Base-by-base conservation (phyloP, 352 stramenopile species). In the Phytophthora megakarya region DNA sequence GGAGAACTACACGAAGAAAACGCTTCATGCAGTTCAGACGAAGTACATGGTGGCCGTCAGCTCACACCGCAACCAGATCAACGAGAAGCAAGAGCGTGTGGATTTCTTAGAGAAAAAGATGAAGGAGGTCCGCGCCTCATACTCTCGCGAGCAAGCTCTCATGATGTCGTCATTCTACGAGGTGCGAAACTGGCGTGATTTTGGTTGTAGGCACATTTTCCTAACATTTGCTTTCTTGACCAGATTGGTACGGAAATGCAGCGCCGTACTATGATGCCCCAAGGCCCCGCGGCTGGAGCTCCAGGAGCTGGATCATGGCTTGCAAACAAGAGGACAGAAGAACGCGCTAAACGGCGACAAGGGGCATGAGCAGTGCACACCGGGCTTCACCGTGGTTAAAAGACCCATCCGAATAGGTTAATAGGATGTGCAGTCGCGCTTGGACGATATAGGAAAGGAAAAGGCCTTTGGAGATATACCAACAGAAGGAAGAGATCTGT, bases 91-190 rank as follows among this genome's bases (percentile, higher is more conserved):
- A 37, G 85, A 94, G 65, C 81, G 81, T 38, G 80, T 95, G 58
- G 84, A 93, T 45, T 82, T 92, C 60, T 67, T 95, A 38, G 86
- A 96, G 65, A 92, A 90, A 73, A 92, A 94, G 59, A 82, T 93
- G 61, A 92, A 93, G 58, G 85, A 94, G 46, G 74, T 88, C 10
- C 81, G 87, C 22, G 73, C 73, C 39, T 90, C 83, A 8, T 93
- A 89, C 60, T 88, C 86, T 70, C 83, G 88, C 25, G 88, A 96
- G 65, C 85, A 96, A 58, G 83, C 82, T 22, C 71, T 96, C 40
- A 90, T 96, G 80, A 94, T 94, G 83, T 96, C 88, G 42, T 87
- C 84, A 8, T 94, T 96, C 60, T 96, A 94, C 68, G 86, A 96
- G 84, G 85, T 94, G 47, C 46, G 22, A 28, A 11, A 40, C 21